Conservation (phyloP, 2,329 filamentous ascomycete genomes). For the Aspergillus neoniger region DNA sequence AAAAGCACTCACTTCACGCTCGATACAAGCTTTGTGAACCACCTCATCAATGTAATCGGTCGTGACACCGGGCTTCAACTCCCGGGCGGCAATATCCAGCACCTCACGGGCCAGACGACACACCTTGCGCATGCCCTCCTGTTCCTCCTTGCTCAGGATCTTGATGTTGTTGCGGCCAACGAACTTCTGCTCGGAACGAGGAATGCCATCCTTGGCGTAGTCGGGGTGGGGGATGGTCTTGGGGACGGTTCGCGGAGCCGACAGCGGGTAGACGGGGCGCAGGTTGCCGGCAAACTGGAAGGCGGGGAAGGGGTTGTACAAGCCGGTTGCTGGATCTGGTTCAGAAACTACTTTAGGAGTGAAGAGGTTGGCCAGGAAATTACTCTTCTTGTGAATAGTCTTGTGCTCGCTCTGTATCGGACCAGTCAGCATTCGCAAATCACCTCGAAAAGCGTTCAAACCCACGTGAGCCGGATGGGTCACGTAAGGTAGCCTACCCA, state of each 20-base stretch:
- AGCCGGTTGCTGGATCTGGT: conserved; percentile 85
- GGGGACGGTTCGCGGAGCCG: conserved; percentile 70
- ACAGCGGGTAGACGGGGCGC: conserved; percentile 85
- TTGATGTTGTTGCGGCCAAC: conserved; percentile 77
- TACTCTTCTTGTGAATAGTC: conserved; percentile 76
- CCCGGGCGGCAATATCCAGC: conserved; percentile 84
- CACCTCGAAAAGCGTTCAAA: not conserved
- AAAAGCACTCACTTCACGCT: conserved; percentile 73
- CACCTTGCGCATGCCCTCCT: conserved; percentile 89
- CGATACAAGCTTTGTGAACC: conserved; percentile 91
- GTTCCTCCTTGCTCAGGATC: conserved; percentile 75
- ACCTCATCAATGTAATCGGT: conserved; percentile 95
- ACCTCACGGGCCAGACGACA: conserved; percentile 87
- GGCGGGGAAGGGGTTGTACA: conserved; percentile 88
- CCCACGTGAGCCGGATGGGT: conserved; percentile 27
- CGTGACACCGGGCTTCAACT: conserved; percentile 84
- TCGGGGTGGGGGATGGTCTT: conserved; percentile 81
- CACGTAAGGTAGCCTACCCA: conserved; percentile 68
- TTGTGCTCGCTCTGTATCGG: conserved; percentile 74
- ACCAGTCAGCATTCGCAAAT: conserved; percentile 15
- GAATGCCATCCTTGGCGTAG: conserved; percentile 82
- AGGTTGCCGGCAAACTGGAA: conserved; percentile 80
- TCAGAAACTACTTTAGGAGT: conserved; percentile 83
- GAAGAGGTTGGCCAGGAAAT: conserved; percentile 71
- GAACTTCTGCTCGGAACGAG: conserved; percentile 64